Evolutionary conservation across 139 green algal genomes (phyloP), one percentile per base, ranked within the genome.

Genomic region (Tetradesmus lagerheimii): DNA sequence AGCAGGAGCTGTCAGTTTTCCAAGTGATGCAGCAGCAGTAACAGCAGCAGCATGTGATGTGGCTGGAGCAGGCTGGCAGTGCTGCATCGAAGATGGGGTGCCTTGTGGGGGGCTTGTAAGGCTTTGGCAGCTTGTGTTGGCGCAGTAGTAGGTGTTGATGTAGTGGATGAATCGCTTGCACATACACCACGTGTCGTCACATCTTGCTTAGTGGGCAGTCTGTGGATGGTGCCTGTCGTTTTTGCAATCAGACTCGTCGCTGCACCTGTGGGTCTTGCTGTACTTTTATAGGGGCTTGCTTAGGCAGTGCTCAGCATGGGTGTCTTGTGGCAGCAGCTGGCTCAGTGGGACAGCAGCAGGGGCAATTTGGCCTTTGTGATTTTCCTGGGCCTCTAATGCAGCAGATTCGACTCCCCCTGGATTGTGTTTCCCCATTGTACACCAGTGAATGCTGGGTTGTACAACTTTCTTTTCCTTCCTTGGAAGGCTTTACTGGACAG

Each of bases 371-470:
- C 57, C 23, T 71, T 20, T 71, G 57, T n/a, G 23, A 71, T 71
- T 6, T 64, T n/a, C 57, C 57, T 31, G 57, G 57, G 57, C 57
- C 31, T n/a, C 25, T 18, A 31, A 6, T n/a, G 25, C 57, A 71
- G 23, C 57, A 71, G 23, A 62, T n/a, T 25, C 57, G 4, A 71
- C 57, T 31, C 57, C 20, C 57, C 57, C 20, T 71, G 23, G 57
- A 6, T n/a, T 71, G 57, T 31, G 20, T 9, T 31, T 71, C 57
- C 20, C 23, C 20, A 71, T 71, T 71, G 57, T 71, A 71, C 57
- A 71, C 57, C 57, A 71, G 57, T 71, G 57, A 71, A 71, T 71
- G 57, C 57, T 71, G 57, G 57, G 57, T 71, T 71, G 57, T 71
- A 71, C 57, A 71, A 71, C 3, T n/a, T 5, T n/a, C 8, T 8